Base-by-base conservation (phyloP, 129 eudicot species). In the Lactuca sativa region DNA sequence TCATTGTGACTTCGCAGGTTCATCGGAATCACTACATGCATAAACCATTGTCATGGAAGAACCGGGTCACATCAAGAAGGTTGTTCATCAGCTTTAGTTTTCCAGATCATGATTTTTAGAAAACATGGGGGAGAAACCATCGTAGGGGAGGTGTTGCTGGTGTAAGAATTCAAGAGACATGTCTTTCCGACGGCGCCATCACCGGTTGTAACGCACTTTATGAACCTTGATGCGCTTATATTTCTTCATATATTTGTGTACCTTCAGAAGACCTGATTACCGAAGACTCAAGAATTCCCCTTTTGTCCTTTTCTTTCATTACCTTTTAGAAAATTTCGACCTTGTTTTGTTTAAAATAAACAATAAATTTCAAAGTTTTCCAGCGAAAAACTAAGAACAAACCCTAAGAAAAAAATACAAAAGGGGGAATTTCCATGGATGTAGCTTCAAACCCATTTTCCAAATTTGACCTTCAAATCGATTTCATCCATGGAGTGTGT, bases 151-250 rank as follows among this genome's bases (percentile, higher is more conserved):
- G 95, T 93, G 83, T 93, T 93, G 86, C 98, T 92, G 81, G 98
- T 92, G 82, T 92, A 92, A 40, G 98, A 92, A 75, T 89, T 92
- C 86, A 92, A 81, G 73, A 92, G 84, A 73, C 96, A 92, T 9
- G 98, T 92, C 78, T 92, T 92, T 12, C 98, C 98, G 15, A 93
- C 98, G 31, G 98, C 98, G 57, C 98, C 98, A 77, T 93, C 98
- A 15, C 98, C 98, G 3, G 89, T 96, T 4, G 98, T 93, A 12
- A 93, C 98, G 31, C 98, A 93, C 76, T 93, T 93, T 51, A 92
- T 86, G 79, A 92, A 92, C 76, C 92, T 86, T 3, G 98, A 88
- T 62, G 98, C 98, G 64, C 98, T 92, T 96, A 92, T 92, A 56
- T 34, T 81, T 62, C 72, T 67, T 82, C 86, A 86, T 86, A 86